Evolutionary conservation across 31 red algal species (phyloP).

Genomic region (Asparagopsis taxiformis): DNA sequence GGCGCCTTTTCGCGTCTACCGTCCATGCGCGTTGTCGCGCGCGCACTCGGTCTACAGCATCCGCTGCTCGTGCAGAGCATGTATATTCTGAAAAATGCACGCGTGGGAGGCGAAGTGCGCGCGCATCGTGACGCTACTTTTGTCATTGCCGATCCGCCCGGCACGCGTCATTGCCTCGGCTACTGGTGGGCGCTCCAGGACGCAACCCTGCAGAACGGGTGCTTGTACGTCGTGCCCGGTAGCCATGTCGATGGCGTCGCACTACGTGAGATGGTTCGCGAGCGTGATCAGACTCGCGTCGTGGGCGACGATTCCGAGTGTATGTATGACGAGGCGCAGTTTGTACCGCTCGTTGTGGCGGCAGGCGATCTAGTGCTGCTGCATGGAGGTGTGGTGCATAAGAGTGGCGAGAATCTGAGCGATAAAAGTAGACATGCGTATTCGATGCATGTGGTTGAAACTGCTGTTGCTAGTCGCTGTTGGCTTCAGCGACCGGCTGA

Average conservation of each 20-base stretch:
- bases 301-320: constrained; percentile 6
- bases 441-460: constrained; percentile 55
- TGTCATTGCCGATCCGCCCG: not conserved
- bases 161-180: constrained; percentile 29
- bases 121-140: constrained; percentile 80
- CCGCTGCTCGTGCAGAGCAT: constrained; percentile 74
- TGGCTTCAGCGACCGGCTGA: constrained; percentile 39
- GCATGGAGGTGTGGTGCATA: constrained; percentile 69
- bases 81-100: constrained; percentile 81
- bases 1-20: constrained; percentile 29
- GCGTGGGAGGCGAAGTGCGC: constrained; percentile 62
- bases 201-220: constrained; percentile 72
- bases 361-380: constrained; percentile 60
- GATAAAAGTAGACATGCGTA: constrained; percentile 73
- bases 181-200: constrained; percentile 84
- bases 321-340: constrained; percentile 2
- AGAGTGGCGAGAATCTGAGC: constrained; percentile 42
- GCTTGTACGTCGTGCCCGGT: constrained; percentile 72
- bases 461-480: constrained; percentile 7
- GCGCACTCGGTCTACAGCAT: constrained; percentile 20
- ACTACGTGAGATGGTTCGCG: constrained; percentile 18
- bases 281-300: constrained; percentile 12
- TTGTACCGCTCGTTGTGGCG: constrained; percentile 39
- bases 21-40: constrained; percentile 6
- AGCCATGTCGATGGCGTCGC: constrained; percentile 34